phyloP scores from a whole-genome alignment of 148 eudicot species.

The Rhododendron mucronatum region DNA sequence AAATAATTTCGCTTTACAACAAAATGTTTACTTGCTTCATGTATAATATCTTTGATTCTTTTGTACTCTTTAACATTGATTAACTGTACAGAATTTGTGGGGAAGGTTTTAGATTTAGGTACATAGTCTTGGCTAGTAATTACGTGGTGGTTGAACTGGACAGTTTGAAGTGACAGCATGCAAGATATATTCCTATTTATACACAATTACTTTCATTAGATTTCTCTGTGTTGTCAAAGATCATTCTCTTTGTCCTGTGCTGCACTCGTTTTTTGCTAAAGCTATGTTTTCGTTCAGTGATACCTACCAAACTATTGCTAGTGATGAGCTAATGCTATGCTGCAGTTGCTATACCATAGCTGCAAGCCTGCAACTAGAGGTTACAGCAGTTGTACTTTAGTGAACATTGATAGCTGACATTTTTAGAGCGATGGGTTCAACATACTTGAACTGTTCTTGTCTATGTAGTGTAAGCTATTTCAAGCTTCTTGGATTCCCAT shows the following conservation, averaged over 20 bases:
- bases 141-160: neutral
- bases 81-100: neutral
- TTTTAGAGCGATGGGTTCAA: neutral
- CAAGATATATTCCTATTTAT: neutral
- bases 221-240: neutral
- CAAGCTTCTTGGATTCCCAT: neutral
- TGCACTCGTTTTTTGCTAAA: neutral
- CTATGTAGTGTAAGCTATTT: neutral
- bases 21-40: neutral
- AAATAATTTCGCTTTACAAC: neutral
- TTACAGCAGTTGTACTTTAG: neutral
- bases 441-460: neutral
- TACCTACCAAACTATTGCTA: neutral
- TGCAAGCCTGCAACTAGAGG: neutral
- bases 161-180: neutral
- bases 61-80: neutral
- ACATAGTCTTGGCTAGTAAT: neutral
- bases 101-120: neutral
- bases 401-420: neutral
- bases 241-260: neutral
- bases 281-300: neutral
- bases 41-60: neutral
- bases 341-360: neutral
- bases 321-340: neutral
- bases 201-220: neutral